Percentiles rank a stretch among this genome's conserved stretches.
These are phyloP conservation scores for Pyrrhoderma lamaoense DNA, from an alignment of 1,284 basidiomycete species.

Conservation along the genomic window DNA sequence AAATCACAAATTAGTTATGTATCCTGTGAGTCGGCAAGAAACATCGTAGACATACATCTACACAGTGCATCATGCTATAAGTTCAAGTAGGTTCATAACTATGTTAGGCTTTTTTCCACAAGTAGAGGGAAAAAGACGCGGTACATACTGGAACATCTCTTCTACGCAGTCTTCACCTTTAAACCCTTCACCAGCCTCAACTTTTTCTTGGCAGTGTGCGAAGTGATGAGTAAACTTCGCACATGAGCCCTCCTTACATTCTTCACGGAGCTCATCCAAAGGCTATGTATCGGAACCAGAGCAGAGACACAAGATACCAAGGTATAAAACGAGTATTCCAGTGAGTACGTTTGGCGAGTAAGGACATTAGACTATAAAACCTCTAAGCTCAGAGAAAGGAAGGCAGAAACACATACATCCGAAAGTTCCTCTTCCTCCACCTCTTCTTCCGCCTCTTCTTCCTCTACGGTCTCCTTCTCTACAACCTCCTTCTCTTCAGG, in stretches of 20 bases:
- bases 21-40: neutral
- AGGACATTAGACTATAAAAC: too few relatives aligned
- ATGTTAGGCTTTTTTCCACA: too few relatives aligned
- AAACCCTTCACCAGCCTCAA: constrained; percentile 74
- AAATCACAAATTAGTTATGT: neutral
- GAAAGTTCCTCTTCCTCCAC: constrained; percentile 64
- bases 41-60: constrained; percentile 52
- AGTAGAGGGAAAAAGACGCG: constrained; percentile 8
- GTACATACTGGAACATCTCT: constrained; percentile 82
- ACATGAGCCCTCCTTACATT: constrained; percentile 71
- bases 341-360: too few relatives aligned
- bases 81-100: constrained; percentile 14
- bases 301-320: too few relatives aligned
- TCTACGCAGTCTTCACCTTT: constrained; percentile 88
- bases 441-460: constrained; percentile 35
- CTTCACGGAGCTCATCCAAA: constrained; percentile 64
- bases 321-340: too few relatives aligned
- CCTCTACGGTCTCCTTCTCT: constrained; percentile 29
- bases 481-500: constrained; percentile 34
- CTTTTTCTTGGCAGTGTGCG: constrained; percentile 85
- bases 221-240: constrained; percentile 75
- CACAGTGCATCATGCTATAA: constrained; percentile 82
- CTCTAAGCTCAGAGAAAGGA: neutral
- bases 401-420: constrained; percentile 58
- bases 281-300: too few relatives aligned